phyloP scores from a whole-genome alignment of 1,284 basidiomycete genomes.

The Termitomyces sp. region DNA sequence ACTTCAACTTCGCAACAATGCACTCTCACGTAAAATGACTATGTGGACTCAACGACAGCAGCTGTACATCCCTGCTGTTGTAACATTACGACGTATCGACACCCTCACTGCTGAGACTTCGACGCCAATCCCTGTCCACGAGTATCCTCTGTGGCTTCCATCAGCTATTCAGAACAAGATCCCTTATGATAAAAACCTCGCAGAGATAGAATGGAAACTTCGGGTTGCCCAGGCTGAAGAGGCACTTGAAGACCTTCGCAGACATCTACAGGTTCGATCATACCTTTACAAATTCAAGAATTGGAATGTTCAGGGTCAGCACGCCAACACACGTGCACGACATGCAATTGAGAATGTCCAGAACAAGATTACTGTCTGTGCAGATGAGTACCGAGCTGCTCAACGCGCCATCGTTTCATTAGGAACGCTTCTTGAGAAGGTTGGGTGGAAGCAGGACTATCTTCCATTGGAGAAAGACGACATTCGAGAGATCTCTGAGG shows the following conservation, averaged over 20 bases:
- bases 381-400: not conserved
- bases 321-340: not conserved
- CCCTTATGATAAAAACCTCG: constrained; percentile 4
- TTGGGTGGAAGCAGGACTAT: not conserved
- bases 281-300: constrained; percentile 7
- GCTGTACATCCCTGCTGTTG: constrained; percentile 5
- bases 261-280: constrained; percentile 3
- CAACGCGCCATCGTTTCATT: constrained; percentile 1
- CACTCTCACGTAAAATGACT: constrained; percentile 1
- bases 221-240: constrained; percentile 8
- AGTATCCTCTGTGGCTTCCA: constrained; percentile 1
- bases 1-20: constrained; percentile 4
- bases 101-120: not conserved
- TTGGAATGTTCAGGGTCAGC: not conserved
- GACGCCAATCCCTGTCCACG: not conserved
- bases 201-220: constrained; percentile 14
- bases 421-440: not conserved
- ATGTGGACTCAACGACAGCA: not conserved
- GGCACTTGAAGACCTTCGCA: constrained; percentile 1
- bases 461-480: not conserved
- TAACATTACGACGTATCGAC: not conserved
- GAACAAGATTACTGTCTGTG: not conserved
- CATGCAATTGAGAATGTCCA: constrained; percentile 4
- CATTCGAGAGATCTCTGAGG: not conserved
- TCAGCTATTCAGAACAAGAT: constrained; percentile 2